Conservation (phyloP, 148 eudicot genomes). For the Diospyros kaki region DNA sequence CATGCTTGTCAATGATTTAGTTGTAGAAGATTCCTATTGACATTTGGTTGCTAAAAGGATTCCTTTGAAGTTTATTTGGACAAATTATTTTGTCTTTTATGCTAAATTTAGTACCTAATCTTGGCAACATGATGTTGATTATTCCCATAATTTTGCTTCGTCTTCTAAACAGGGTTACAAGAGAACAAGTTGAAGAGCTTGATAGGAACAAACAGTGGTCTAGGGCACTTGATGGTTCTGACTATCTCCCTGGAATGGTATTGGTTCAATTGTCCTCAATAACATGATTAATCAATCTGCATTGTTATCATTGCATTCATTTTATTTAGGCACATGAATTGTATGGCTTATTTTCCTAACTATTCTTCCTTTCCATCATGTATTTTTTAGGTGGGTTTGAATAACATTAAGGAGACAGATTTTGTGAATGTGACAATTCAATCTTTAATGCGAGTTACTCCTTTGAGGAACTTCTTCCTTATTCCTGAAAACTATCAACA, state of each 20-base stretch:
- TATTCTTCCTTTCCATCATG: neutral
- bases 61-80: neutral
- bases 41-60: too few relatives aligned
- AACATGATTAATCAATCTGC: neutral
- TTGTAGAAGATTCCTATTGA: too few relatives aligned
- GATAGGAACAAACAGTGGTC: conserved; percentile 84
- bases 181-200: conserved; percentile 63
- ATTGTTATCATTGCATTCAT: neutral
- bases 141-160: conserved; percentile 4
- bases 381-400: conserved; percentile 73
- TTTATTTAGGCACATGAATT: neutral
- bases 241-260: conserved; percentile 99
- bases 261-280: neutral
- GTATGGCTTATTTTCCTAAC: neutral
- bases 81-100: neutral
- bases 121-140: neutral
- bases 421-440: conserved; percentile 96
- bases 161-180: conserved; percentile 41
- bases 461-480: conserved; percentile 89
- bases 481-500: conserved; percentile 87
- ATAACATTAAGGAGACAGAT: conserved; percentile 87
- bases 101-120: conserved; percentile 3
- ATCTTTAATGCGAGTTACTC: conserved; percentile 92
- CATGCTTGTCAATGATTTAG: neutral
- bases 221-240: conserved; percentile 97